Evolutionary conservation across 2,329 filamentous ascomycete species (phyloP).

Genomic region (Verticillium alfalfae): DNA sequence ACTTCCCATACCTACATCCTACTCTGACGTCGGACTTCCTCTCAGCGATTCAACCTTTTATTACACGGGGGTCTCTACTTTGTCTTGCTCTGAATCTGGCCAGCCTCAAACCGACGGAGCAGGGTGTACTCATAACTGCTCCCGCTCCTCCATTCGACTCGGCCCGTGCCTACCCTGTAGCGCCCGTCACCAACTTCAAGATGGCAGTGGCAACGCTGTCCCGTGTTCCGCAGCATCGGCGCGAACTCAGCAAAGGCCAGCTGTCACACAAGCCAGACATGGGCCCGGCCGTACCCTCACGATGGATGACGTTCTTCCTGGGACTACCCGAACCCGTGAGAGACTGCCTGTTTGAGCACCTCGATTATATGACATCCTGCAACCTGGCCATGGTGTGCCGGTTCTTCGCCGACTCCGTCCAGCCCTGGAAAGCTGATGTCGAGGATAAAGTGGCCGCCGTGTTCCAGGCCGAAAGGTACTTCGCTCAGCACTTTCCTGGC

Average conservation of each 20-base stretch:
- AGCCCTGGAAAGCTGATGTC: slow-evolving; percentile 15
- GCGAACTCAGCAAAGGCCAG: background rate
- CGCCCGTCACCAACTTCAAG: background rate
- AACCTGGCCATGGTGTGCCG: background rate
- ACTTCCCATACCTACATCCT: background rate
- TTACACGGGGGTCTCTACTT: background rate
- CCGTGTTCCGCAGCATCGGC: background rate
- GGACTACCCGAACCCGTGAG: background rate
- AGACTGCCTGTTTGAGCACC: background rate
- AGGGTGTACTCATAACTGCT: background rate
- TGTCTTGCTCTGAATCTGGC: background rate
- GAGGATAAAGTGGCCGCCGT: slow-evolving; percentile 32
- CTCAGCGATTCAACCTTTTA: background rate
- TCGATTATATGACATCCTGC: background rate
- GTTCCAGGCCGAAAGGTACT: slow-evolving; percentile 34
- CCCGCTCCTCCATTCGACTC: background rate
- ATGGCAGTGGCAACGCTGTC: background rate
- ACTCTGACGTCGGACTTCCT: background rate
- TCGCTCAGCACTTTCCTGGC: slow-evolving; percentile 30
- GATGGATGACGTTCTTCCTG: background rate
- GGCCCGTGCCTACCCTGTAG: background rate
- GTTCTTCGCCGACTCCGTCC: background rate
- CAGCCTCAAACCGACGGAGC: background rate
- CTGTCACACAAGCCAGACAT: background rate
- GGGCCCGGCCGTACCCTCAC: background rate